Conservation (phyloP, 202 grass and related monocot genomes). For the Sporobolus alterniflorus region DNA sequence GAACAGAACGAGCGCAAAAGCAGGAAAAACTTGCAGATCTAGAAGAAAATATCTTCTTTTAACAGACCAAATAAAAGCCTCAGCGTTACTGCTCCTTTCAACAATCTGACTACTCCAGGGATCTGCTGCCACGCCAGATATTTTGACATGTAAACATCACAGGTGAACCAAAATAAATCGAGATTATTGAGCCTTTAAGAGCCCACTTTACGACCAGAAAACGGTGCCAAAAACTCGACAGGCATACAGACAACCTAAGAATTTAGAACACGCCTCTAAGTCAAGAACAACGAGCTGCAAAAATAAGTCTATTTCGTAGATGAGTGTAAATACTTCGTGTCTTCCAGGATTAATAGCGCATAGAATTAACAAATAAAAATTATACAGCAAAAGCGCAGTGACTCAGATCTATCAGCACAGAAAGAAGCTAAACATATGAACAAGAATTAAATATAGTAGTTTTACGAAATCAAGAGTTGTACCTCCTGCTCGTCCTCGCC, state of each 20-base stretch:
- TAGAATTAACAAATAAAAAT: neutral
- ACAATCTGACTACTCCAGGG: neutral
- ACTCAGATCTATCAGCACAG: neutral
- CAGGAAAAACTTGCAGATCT: neutral
- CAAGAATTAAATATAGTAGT: neutral
- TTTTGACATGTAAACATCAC: neutral
- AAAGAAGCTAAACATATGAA: neutral
- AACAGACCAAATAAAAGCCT: conserved; percentile 11
- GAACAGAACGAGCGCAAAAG: conserved; percentile 11
- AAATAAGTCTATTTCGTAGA: neutral
- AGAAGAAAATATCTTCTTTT: neutral
- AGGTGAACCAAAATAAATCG: neutral
- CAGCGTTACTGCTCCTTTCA: neutral
- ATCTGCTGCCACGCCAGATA: neutral
- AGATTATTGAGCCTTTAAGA: neutral
- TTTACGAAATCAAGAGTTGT: conserved; percentile 20
- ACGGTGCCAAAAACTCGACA: neutral
- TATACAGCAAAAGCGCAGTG: neutral
- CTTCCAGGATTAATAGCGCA: too few species aligned
- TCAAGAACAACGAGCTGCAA: neutral
- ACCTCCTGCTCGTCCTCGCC: conserved; percentile 49
- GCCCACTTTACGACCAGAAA: neutral
- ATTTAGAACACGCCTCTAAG: neutral
- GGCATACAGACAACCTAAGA: neutral
- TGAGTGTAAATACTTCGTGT: too few species aligned